Evolutionary conservation across 805 yeast species (phyloP), one percentile per base, ranked within the genome.

Genomic region (Kurtzmaniella cleridarum): DNA sequence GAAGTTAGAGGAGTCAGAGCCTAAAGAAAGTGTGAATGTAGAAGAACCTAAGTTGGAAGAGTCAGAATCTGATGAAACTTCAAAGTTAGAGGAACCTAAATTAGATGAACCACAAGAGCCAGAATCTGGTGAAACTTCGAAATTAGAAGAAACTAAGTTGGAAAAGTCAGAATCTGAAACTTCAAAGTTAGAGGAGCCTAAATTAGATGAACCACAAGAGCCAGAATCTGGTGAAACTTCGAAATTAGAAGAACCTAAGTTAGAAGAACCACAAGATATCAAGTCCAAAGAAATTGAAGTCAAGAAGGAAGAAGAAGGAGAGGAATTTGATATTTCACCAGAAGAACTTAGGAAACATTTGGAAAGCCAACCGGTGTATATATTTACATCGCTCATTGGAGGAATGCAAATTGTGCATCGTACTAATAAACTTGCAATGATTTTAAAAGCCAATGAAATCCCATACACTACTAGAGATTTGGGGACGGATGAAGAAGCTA

Each of bases 401-500:
- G 95, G 93, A 1, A 81, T 79, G 73, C 84, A 83, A 56, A 78
- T 90, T 59, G 76, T 81, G 46, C 75, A 82, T 12, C 70, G 90
- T 49, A 88, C 96, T 12, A 85, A 84, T 52, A 68, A 95, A 40
- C 61, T 90, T 41, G 75, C 75, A 10, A 82, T 88, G 0, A 85
- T 89, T 39, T 69, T 89, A 38, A 73, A 78, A 30, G 95, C 90
- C 3, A 84, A 88, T 57, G 73, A 78, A 35, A 65, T 89, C 37
- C 69, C 76, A 42, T 85, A 78, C 55, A 73, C 76, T 24, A 74
- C 78, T 54, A 77, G 84, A 41, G 97, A 89, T 55, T 63, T 88
- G 38, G 95, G 95, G 5, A 87, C 95, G 0, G 95, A 89, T 55
- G 88, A 80, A 37, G 83, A 80, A 43, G 96, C 96, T 12, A 80